A percentile compares a stretch with the other conserved stretches of the same genome.
phyloP scores from a whole-genome alignment of 2,329 filamentous ascomycete genomes.

The Venturia pyrina region DNA sequence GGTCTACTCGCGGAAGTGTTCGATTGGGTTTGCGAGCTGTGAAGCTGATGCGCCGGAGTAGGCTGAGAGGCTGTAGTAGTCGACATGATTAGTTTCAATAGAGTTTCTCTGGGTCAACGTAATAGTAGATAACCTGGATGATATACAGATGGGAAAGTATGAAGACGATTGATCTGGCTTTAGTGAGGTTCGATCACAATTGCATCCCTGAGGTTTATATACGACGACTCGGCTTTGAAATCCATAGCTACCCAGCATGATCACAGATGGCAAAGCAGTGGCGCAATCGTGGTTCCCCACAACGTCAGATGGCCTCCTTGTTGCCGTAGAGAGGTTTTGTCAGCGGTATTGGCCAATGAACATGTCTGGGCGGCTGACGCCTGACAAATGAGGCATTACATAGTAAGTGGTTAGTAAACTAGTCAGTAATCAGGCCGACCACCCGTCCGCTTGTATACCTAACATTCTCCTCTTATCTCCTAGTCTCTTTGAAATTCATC shows the following conservation, averaged over 20 bases:
- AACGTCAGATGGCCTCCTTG: background rate
- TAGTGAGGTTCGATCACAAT: background rate
- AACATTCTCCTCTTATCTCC: too few species aligned
- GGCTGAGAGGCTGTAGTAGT: conserved; percentile 6
- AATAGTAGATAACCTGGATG: background rate
- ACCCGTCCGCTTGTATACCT: background rate
- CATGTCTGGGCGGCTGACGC: background rate
- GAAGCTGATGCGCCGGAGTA: conserved; percentile 31
- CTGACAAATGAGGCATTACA: background rate
- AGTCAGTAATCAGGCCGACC: background rate
- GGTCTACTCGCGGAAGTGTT: conserved; percentile 16
- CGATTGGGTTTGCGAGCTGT: background rate
- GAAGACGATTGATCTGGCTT: background rate
- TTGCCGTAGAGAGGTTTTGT: background rate
- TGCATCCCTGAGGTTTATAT: background rate
- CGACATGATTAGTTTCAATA: background rate
- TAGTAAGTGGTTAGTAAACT: background rate
- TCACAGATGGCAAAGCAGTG: background rate
- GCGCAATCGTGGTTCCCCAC: conserved; percentile 2
- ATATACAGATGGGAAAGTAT: background rate
- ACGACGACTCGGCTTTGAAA: background rate
- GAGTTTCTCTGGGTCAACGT: background rate
- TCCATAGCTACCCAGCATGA: background rate
- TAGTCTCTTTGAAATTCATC: too few species aligned
- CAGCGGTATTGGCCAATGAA: background rate